Evolutionary conservation across 192 early-diverging fungal genomes (phyloP).

Genomic region (Coemansia sp.): DNA sequence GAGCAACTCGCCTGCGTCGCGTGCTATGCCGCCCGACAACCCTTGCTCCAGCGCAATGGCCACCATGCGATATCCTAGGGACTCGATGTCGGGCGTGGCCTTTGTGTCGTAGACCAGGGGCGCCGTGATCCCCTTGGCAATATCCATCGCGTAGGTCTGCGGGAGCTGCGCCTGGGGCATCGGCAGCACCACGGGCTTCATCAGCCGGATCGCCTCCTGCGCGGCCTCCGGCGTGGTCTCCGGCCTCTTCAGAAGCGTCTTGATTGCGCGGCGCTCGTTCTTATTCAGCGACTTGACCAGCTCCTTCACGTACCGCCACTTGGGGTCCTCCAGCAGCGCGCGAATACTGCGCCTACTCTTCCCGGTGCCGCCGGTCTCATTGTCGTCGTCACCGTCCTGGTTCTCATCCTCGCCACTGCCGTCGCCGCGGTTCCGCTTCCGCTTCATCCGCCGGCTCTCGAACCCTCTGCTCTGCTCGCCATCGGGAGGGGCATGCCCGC

Average conservation of each 20-base stretch:
- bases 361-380: constrained; percentile 14
- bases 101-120: constrained; percentile 69
- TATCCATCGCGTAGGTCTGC: constrained; percentile 58
- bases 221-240: constrained; percentile 45
- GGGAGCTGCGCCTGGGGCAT: constrained; percentile 55
- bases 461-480: constrained; percentile 60
- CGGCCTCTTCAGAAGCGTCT: constrained; percentile 59
- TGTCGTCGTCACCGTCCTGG: neutral
- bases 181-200: constrained; percentile 56
- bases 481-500: constrained; percentile 63
- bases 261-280: constrained; percentile 65
- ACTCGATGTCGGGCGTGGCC: constrained; percentile 64
- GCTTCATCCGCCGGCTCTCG: constrained; percentile 40
- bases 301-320: constrained; percentile 64
- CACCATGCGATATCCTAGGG: constrained; percentile 66
- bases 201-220: constrained; percentile 33
- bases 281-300: constrained; percentile 70
- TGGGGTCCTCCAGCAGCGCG: constrained; percentile 55
- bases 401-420: constrained; percentile 11
- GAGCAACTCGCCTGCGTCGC: constrained; percentile 64
- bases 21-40: constrained; percentile 62
- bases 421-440: too few species aligned
- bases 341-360: constrained; percentile 57
- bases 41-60: constrained; percentile 69
- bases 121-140: constrained; percentile 67